A percentile compares a stretch with the other conserved stretches of the same genome.
phyloP scores from a whole-genome alignment of 371 early-diverging fungal species.

The Lichtheimia ornata region DNA sequence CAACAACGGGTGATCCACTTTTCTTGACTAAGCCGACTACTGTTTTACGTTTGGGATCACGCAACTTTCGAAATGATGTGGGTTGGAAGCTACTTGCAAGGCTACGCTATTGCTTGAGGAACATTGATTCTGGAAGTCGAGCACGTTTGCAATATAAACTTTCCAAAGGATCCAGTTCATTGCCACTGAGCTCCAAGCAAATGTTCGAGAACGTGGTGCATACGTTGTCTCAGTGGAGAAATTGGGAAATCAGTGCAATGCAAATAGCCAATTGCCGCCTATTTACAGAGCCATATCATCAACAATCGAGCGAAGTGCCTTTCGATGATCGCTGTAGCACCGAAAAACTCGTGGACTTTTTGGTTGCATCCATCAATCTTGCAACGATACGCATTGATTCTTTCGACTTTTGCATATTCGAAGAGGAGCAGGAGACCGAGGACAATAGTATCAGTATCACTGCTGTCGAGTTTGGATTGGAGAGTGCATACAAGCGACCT shows the following conservation, averaged over 20 bases:
- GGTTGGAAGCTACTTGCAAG: constrained; percentile 82
- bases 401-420: constrained; percentile 48
- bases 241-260: constrained; percentile 62
- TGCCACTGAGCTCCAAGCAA: constrained; percentile 38
- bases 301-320: constrained; percentile 6
- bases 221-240: constrained; percentile 65
- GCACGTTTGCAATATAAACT: constrained; percentile 50
- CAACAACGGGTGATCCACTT: constrained; percentile 64
- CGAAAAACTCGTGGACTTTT: constrained; percentile 32
- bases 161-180: constrained; percentile 29
- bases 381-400: constrained; percentile 31
- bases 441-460: constrained; percentile 39
- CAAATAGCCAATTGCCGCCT: constrained; percentile 52
- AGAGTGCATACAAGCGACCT: constrained; percentile 36
- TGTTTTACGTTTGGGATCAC: constrained; percentile 69
- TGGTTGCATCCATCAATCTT: constrained; percentile 37
- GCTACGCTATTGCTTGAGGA: constrained; percentile 65
- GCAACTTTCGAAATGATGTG: constrained; percentile 65
- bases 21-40: constrained; percentile 76
- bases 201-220: constrained; percentile 55
- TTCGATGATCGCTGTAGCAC: background rate
- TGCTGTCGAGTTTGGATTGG: constrained; percentile 30
- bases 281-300: constrained; percentile 55
- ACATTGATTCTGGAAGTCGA: constrained; percentile 38
- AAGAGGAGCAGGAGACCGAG: constrained; percentile 37